These are phyloP conservation scores for Panicum hallii DNA, from an alignment of 202 grass and related monocot genomes.

Conservation along the genomic window DNA sequence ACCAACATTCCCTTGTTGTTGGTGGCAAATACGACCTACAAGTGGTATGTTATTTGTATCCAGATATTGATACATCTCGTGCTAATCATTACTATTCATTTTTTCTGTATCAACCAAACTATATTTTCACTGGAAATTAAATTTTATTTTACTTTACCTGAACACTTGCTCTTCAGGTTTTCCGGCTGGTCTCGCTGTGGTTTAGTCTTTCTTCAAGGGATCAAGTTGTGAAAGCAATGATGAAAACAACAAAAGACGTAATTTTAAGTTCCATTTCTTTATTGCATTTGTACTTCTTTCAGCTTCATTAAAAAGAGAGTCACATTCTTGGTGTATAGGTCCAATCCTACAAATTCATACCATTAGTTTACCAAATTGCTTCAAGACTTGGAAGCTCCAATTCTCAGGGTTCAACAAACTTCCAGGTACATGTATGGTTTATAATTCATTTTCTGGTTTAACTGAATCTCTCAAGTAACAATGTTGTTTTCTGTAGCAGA, in stretches of 20 bases:
- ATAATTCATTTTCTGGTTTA: constrained; percentile 44
- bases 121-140: constrained; percentile 33
- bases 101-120: neutral
- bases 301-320: constrained; percentile 33
- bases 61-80: constrained; percentile 6
- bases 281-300: constrained; percentile 16
- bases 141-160: constrained; percentile 2
- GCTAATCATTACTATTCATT: neutral
- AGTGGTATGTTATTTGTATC: constrained; percentile 72
- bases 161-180: constrained; percentile 63
- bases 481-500: constrained; percentile 52
- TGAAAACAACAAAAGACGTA: constrained; percentile 86
- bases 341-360: constrained; percentile 92
- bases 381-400: constrained; percentile 93
- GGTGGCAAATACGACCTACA: constrained; percentile 94
- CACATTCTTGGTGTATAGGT: constrained; percentile 57
- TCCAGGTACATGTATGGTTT: constrained; percentile 65
- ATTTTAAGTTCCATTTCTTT: constrained; percentile 31
- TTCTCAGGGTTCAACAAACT: constrained; percentile 75
- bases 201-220: constrained; percentile 85
- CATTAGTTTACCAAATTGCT: constrained; percentile 94
- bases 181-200: constrained; percentile 91
- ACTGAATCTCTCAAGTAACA: constrained; percentile 36
- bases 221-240: constrained; percentile 83
- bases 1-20: constrained; percentile 77